Percentiles rank a stretch among this genome's conserved stretches.
Conservation (phyloP, 257 asterid genomes). For the Primulina huaijiensis region DNA sequence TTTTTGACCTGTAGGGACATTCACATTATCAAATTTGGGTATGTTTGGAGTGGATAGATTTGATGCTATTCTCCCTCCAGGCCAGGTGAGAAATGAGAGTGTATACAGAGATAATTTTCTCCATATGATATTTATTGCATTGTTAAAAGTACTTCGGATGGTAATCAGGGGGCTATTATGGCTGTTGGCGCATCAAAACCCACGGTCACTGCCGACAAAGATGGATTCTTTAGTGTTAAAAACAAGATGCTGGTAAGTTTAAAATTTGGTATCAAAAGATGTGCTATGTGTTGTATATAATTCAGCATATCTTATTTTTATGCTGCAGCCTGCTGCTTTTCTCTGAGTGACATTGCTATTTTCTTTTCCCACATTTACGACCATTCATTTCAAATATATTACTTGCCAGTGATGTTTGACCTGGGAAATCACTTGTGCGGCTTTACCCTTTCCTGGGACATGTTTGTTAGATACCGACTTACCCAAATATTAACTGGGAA, state of each 20-base stretch:
- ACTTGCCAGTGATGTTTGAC: not conserved
- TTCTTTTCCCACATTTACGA: not conserved
- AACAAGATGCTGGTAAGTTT: constrained; percentile 79
- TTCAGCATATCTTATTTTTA: not conserved
- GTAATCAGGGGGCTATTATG: constrained; percentile 87
- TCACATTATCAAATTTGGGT: constrained; percentile 83
- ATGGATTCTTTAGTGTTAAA: constrained; percentile 71
- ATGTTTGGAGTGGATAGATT: constrained; percentile 95
- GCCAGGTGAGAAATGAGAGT: constrained; percentile 53
- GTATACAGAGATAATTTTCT: not conserved
- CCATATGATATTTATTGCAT: not conserved
- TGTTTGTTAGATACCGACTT: not conserved
- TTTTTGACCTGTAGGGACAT: constrained; percentile 55
- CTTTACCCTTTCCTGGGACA: not conserved
- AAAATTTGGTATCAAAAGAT: not conserved
- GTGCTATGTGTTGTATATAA: not conserved
- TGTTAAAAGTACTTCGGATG: constrained; percentile 20
- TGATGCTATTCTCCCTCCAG: constrained; percentile 96
- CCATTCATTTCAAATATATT: not conserved
- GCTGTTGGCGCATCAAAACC: constrained; percentile 96
- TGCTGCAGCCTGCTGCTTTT: not conserved
- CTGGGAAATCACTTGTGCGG: not conserved
- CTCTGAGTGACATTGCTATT: not conserved
- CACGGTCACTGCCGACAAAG: constrained; percentile 54
- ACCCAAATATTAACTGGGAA: not conserved